Base-by-base conservation (phyloP, 768 basidiomycete genomes). In the Cyclocybe cylindracea region DNA sequence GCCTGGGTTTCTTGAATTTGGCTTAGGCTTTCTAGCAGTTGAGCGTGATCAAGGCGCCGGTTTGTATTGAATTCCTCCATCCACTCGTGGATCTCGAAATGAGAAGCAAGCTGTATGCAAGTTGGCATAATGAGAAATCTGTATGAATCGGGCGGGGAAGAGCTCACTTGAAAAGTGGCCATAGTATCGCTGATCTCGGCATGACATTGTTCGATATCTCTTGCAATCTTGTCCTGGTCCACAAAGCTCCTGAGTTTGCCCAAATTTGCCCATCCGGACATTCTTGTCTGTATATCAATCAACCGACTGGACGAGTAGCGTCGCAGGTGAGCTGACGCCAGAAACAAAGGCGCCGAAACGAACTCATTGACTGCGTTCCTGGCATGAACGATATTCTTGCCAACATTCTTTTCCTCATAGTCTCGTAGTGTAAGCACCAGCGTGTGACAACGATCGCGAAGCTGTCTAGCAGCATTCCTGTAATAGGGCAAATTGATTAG, bases 71-170 rank as follows among this genome's bases (percentile, higher is more conserved):
- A 74, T 31, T 76, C 72, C 6, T 62, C 55, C 55, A 82, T 79
- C 82, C 82, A 84, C 7, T 64, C 61, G 39, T 72, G 75, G 13
- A 78, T 70, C 38, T 77, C 78, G 5, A 76, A 57, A 19, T 76
- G 72, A 16, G 80, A 77, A 11, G 65, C 64, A 41, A 84, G 55
- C 82, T 82, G 48, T 11, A 7, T n/a, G 10, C 14, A 35, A 43
- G 35, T 36, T 31, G 11, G 31, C 36, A 29, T 46, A 48, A 41
- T 40, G 34, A 7, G 18, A 10, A 45, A 49, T 18, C 24, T n/a
- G 16, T 19, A 46, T 1, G 10, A 14, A 24, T 19, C 13, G 18
- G n/a, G 11, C 10, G 5, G 16, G 18, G 3, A 11, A 24, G 42
- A 33, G 24, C 55, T 19, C 24, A 81, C 83, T 59, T 81, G 73